A percentile compares a stretch with the other conserved stretches of the same genome.
Conservation (phyloP, 352 stramenopile genomes). For the Pythium myriotylum region DNA sequence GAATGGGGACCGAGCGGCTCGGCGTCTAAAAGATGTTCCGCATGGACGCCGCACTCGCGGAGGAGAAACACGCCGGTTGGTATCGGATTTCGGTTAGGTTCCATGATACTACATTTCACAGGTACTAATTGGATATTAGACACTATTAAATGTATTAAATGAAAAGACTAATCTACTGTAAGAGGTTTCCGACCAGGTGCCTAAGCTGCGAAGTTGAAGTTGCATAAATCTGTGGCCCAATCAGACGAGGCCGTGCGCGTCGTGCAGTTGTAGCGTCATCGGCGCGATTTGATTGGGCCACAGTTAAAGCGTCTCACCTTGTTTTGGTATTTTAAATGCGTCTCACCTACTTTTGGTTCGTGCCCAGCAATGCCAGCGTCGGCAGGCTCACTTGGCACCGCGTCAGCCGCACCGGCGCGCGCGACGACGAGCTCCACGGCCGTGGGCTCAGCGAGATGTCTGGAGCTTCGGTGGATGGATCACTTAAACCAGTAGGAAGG, state of each 20-base stretch:
- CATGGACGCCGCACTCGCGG: neutral
- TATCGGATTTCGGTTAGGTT: constrained; percentile 6
- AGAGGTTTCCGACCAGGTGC: neutral
- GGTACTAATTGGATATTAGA: too few relatives aligned
- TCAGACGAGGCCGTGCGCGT: constrained; percentile 6
- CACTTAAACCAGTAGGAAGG: neutral
- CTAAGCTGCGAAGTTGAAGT: constrained; percentile 11
- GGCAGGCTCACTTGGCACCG: constrained; percentile 35
- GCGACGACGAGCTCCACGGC: neutral
- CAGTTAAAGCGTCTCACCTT: constrained; percentile 37
- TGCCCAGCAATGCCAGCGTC: constrained; percentile 22
- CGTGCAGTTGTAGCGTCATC: neutral
- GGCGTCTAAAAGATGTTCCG: neutral
- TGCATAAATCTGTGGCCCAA: constrained; percentile 12
- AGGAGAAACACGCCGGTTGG: constrained; percentile 19
- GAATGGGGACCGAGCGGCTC: too few relatives aligned
- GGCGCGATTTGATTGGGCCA: constrained; percentile 29
- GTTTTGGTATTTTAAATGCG: too few relatives aligned
- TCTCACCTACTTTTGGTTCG: neutral
- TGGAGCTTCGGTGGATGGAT: neutral
- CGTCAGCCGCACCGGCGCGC: constrained; percentile 14
- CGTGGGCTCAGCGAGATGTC: neutral
- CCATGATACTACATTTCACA: neutral
- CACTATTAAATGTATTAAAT: too few relatives aligned
- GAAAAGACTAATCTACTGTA: neutral